phyloP scores from a whole-genome alignment of 768 basidiomycete species.

The Hortiboletus flavorubellus region DNA sequence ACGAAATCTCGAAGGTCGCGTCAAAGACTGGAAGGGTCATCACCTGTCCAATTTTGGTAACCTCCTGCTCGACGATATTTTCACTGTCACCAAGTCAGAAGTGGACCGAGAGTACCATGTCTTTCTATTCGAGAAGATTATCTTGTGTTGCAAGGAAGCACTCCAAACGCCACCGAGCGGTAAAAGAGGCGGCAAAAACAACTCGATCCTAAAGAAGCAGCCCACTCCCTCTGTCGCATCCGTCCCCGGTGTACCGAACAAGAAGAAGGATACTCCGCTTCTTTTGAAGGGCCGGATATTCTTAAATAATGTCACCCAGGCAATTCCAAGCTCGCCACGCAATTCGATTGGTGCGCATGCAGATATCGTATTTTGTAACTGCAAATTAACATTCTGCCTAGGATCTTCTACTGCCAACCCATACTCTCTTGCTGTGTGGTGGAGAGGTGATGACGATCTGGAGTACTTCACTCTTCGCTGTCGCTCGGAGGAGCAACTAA shows the following conservation, averaged over 20 bases:
- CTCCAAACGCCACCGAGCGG: slow-evolving; percentile 52
- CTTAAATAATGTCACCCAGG: slow-evolving; percentile 90
- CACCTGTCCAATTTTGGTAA: slow-evolving; percentile 92
- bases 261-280: slow-evolving; percentile 77
- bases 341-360: slow-evolving; percentile 56
- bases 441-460: slow-evolving; percentile 90
- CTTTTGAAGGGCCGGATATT: slow-evolving; percentile 96
- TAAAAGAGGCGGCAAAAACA: slow-evolving; percentile 77
- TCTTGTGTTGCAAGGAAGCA: slow-evolving; percentile 97
- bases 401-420: slow-evolving; percentile 51
- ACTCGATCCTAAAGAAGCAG: slow-evolving; percentile 87
- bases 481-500: slow-evolving; percentile 86
- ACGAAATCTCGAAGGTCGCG: slow-evolving; percentile 76
- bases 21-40: slow-evolving; percentile 99
- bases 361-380: slow-evolving; percentile 1
- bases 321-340: slow-evolving; percentile 57
- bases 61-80: slow-evolving; percentile 91
- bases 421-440: slow-evolving; percentile 86
- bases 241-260: slow-evolving; percentile 49
- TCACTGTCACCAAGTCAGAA: slow-evolving; percentile 93
- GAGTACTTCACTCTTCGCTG: slow-evolving; percentile 96
- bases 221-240: slow-evolving; percentile 45
- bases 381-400: slow-evolving; percentile 19
- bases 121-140: slow-evolving; percentile 98
- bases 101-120: slow-evolving; percentile 98